Evolutionary conservation across 495 filamentous ascomycete species (phyloP), one percentile per base, ranked within the genome.

Genomic region (Penicillium parvum): DNA sequence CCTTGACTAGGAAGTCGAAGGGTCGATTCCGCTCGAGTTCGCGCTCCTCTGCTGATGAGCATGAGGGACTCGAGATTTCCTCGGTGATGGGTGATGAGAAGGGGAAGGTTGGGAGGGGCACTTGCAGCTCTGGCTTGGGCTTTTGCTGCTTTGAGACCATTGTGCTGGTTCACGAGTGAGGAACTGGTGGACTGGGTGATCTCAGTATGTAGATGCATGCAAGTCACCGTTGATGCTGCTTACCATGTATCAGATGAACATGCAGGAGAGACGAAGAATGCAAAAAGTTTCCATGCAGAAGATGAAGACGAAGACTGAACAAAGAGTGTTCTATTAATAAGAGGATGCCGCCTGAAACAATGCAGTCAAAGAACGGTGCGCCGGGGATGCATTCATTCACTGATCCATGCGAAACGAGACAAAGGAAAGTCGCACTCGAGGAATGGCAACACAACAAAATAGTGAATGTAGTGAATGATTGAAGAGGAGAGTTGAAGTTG

Each of bases 31-130:
- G 52, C 39, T 63, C 60, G 19, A 60, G 27, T 6, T 64, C 61
- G 30, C 53, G 47, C 4, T 61, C 61, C 33, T 68, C 65, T n/a
- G 58, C 50, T 0, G 61, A 62, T 5, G 65, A 65, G 14, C 59
- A 60, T 16, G 60, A 58, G 10, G 68, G 68, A 46, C 60, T 72
- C 9, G 53, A 41, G 23, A 68, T 57, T 41, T 74, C 71, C 27
- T 72, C 69, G 21, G 52, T 66, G 37, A 74, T 72, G 0, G 71
- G 71, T 7, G 71, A 74, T 1, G 69, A 70, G 5, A 74, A 37
- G 7, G 71, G 71, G 17, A 72, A 73, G 16, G 41, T 63, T 11
- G 66, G 66, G 7, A 54, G 40, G 23, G 66, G 66, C 5, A 65
- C 63, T 25, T 49, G 61, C 10, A 68, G 54, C 11, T 52, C 44